Percentiles rank a stretch among this genome's conserved stretches.
phyloP scores from a whole-genome alignment of 208 protist species.

The Leishmania guyanensis region DNA sequence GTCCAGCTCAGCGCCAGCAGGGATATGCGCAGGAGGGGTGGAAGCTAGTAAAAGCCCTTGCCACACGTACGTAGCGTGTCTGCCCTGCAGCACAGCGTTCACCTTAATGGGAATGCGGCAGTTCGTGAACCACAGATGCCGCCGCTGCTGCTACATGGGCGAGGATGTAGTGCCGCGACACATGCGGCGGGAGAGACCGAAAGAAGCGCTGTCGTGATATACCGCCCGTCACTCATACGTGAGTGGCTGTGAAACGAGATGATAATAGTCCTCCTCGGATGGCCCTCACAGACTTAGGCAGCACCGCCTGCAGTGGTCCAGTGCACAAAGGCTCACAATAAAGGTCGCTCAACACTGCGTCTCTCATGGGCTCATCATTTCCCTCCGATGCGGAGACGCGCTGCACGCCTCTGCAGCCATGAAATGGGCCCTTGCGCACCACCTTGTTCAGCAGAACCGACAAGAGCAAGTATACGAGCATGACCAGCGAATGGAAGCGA shows the following conservation, averaged over 20 bases:
- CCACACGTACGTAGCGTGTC: neutral
- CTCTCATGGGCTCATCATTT: too few species aligned
- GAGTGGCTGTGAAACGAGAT: too few species aligned
- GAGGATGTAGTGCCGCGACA: neutral
- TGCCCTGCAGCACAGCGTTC: neutral
- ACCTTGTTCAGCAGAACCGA: neutral
- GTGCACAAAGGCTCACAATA: too few species aligned
- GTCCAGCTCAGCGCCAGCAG: too few species aligned
- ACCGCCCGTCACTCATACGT: neutral
- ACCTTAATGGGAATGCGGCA: neutral
- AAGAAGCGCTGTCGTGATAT: neutral
- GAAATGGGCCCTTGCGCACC: neutral
- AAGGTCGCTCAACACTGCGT: too few species aligned
- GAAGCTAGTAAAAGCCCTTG: neutral
- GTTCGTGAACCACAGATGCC: slow-evolving; percentile 1
- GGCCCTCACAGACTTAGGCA: too few species aligned
- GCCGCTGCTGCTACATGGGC: slow-evolving; percentile 2
- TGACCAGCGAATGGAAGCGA: neutral
- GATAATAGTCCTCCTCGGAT: too few species aligned
- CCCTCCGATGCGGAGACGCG: too few species aligned
- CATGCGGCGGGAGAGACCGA: neutral
- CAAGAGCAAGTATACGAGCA: neutral
- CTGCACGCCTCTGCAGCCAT: too few species aligned
- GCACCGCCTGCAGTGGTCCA: too few species aligned
- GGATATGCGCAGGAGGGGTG: neutral